Evolutionary conservation across 2,329 filamentous ascomycete species (phyloP).

Genomic region (Rhynchosporium agropyri): DNA sequence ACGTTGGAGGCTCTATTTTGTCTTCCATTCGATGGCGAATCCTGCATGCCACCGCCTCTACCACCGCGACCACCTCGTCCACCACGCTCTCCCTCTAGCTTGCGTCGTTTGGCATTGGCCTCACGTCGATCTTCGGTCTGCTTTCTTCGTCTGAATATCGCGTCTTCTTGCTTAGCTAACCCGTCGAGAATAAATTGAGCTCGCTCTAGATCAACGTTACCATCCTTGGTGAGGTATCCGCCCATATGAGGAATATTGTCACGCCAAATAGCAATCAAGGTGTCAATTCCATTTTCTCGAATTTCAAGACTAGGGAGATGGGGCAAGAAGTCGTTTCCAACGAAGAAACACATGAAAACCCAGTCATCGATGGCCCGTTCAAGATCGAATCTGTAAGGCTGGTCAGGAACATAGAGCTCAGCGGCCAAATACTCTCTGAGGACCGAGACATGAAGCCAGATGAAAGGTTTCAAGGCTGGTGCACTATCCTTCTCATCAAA

Average conservation of each 20-base stretch:
- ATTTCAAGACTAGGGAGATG: constrained; percentile 98
- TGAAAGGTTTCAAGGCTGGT: constrained; percentile 82
- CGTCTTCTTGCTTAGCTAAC: constrained; percentile 88
- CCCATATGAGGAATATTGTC: constrained; percentile 91
- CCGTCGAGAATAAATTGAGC: constrained; percentile 88
- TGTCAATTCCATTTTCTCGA: constrained; percentile 95
- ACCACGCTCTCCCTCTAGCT: constrained; percentile 63
- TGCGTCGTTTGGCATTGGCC: constrained; percentile 76
- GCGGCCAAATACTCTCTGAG: constrained; percentile 90
- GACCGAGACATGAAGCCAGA: constrained; percentile 94
- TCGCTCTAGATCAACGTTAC: constrained; percentile 81
- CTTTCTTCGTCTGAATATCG: constrained; percentile 86
- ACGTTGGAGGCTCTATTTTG: constrained; percentile 31
- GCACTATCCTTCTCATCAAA: constrained; percentile 79
- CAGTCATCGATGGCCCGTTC: constrained; percentile 95
- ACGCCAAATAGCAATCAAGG: constrained; percentile 94
- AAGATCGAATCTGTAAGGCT: constrained; percentile 88
- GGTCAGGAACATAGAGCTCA: constrained; percentile 80
- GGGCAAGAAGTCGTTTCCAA: constrained; percentile 96
- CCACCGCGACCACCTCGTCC: constrained; percentile 38
- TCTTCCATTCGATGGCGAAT: constrained; percentile 38
- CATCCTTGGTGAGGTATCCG: constrained; percentile 94
- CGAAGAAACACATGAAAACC: constrained; percentile 99
- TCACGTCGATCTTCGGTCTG: constrained; percentile 83
- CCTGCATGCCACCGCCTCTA: constrained; percentile 38